Evolutionary conservation across 148 eudicot species (phyloP).

Genomic region (Vaccinium macrocarpon): DNA sequence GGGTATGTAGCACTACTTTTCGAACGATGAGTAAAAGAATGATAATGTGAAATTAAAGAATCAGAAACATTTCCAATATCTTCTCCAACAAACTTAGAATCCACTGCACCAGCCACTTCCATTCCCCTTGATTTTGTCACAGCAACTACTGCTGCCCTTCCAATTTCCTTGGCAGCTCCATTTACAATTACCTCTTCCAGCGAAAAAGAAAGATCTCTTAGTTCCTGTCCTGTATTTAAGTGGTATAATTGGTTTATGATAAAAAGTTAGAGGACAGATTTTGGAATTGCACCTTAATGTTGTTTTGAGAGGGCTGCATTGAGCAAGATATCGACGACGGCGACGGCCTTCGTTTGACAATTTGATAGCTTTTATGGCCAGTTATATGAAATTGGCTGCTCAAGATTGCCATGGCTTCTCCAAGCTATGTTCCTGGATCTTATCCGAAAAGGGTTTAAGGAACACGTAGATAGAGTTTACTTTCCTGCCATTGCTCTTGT

Average conservation of each 20-base stretch:
- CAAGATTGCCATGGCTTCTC: constrained; percentile 53
- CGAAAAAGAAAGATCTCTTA: constrained; percentile 16
- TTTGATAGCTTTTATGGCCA: constrained; percentile 9
- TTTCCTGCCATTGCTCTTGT: constrained; percentile 21
- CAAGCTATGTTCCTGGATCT: constrained; percentile 1
- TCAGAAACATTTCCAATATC: constrained; percentile 67
- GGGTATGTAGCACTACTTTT: too few species aligned
- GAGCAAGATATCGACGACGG: constrained; percentile 42
- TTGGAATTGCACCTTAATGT: constrained; percentile 52
- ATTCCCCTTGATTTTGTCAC: constrained; percentile 91
- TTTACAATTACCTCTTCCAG: constrained; percentile 66
- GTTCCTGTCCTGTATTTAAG: not conserved
- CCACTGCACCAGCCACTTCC: constrained; percentile 94
- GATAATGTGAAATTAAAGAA: not conserved
- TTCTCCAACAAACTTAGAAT: constrained; percentile 63
- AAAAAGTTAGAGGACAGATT: not conserved
- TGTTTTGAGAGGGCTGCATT: constrained; percentile 64
- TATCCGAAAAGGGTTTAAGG: constrained; percentile 17
- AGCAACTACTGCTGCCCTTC: constrained; percentile 78
- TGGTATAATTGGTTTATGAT: not conserved
- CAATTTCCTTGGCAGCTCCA: constrained; percentile 93
- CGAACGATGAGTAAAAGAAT: not conserved
- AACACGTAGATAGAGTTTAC: constrained; percentile 9
- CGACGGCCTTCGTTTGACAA: constrained; percentile 17
- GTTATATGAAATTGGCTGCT: constrained; percentile 45